Percentiles rank a stretch among this genome's conserved stretches.
phyloP scores from a whole-genome alignment of 257 asterid species.

The Euphrasia confusa region DNA sequence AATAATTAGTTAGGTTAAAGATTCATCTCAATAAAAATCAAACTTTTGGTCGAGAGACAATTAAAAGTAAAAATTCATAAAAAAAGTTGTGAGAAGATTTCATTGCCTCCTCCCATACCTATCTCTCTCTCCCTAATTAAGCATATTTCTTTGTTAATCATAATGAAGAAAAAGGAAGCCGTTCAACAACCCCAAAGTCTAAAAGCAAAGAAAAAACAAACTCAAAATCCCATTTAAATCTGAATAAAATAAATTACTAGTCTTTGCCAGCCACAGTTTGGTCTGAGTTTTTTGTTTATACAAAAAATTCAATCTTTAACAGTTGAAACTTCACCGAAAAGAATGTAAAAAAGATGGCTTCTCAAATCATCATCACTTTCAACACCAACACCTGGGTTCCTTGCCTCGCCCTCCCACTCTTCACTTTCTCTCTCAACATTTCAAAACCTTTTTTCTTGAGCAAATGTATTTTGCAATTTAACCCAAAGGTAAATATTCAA shows the following conservation, averaged over 20 bases:
- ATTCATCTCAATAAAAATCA: too few species aligned
- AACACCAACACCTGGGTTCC: conserved; percentile 22
- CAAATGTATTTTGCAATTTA: too few species aligned
- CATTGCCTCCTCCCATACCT: too few species aligned
- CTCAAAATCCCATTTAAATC: conserved; percentile 9
- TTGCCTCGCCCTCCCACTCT: neutral
- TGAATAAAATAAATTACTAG: conserved; percentile 17
- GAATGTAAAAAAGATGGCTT: conserved; percentile 38
- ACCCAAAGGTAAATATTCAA: too few species aligned
- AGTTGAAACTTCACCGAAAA: conserved; percentile 13
- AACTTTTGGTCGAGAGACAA: too few species aligned
- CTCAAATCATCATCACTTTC: conserved; percentile 35
- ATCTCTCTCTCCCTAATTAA: too few species aligned
- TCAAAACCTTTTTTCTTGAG: conserved; percentile 19
- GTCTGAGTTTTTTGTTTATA: conserved; percentile 19
- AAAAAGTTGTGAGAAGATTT: too few species aligned
- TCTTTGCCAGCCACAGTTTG: conserved; percentile 26
- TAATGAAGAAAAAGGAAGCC: too few species aligned
- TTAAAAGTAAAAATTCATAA: too few species aligned
- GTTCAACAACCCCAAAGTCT: too few species aligned
- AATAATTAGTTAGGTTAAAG: too few species aligned
- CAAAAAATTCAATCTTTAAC: conserved; percentile 37
- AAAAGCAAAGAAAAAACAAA: neutral
- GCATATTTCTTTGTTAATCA: too few species aligned
- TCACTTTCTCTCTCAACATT: conserved; percentile 20